Evolutionary conservation across 2,329 filamentous ascomycete genomes (phyloP).

Genomic region (Aspergillus texensis): DNA sequence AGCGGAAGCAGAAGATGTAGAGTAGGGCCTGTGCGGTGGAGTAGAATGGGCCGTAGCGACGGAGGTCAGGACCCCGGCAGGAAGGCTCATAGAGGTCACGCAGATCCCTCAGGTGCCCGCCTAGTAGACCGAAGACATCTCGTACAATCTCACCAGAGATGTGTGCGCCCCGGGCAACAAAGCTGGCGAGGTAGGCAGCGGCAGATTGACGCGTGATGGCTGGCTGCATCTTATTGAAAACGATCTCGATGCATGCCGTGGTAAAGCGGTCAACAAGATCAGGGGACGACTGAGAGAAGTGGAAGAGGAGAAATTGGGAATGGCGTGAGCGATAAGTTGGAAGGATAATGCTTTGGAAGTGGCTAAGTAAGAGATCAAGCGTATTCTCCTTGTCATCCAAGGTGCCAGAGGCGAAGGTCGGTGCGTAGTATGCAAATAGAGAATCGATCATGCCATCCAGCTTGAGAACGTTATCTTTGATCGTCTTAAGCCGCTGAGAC

Average conservation of each 20-base stretch:
- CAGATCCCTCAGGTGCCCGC: constrained; percentile 74
- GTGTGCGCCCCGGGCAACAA: constrained; percentile 85
- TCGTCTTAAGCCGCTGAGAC: constrained; percentile 60
- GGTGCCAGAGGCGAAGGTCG: constrained; percentile 69
- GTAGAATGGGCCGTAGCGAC: constrained; percentile 83
- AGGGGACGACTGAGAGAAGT: constrained; percentile 83
- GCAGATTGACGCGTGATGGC: constrained; percentile 79
- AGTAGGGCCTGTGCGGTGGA: constrained; percentile 84
- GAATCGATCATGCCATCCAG: constrained; percentile 88
- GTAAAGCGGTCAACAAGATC: constrained; percentile 81
- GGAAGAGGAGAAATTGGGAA: constrained; percentile 93
- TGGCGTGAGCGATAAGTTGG: constrained; percentile 90
- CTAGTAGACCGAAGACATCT: constrained; percentile 77
- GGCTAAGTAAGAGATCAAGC: constrained; percentile 77
- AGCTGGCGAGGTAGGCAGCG: constrained; percentile 90
- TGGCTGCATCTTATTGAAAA: constrained; percentile 70
- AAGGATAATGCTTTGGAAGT: constrained; percentile 85
- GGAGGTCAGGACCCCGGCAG: constrained; percentile 82
- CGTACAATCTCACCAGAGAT: constrained; percentile 77
- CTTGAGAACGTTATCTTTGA: constrained; percentile 84
- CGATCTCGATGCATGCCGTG: constrained; percentile 72
- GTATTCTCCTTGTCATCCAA: constrained; percentile 70
- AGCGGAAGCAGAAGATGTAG: constrained; percentile 97
- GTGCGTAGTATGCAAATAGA: constrained; percentile 80
- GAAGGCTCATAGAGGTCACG: constrained; percentile 70